phyloP scores from a whole-genome alignment of 352 stramenopile genomes.

The Phytopythium litorale region DNA sequence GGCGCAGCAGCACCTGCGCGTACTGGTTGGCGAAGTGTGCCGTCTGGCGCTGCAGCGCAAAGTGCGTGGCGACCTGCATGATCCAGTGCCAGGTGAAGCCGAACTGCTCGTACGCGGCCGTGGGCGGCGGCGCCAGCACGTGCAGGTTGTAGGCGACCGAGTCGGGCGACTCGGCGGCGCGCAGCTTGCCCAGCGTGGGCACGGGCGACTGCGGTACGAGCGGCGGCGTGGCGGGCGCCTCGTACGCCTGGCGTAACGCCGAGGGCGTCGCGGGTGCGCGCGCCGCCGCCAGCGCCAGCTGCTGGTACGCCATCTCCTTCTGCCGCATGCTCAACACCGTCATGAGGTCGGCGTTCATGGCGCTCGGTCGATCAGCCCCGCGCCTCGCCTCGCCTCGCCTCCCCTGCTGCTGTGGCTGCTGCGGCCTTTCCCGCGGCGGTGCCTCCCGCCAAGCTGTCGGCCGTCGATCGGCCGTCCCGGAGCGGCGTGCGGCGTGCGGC shows the following conservation, averaged over 20 bases:
- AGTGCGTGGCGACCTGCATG: conserved; percentile 54
- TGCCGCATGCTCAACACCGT: conserved; percentile 78
- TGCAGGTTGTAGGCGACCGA: conserved; percentile 38
- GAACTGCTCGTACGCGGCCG: conserved; percentile 60
- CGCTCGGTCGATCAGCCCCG: conserved; percentile 5
- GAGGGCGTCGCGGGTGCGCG: conserved; percentile 13
- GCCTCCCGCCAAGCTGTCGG: neutral
- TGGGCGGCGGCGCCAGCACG: conserved; percentile 19
- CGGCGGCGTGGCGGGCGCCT: conserved; percentile 8
- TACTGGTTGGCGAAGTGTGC: conserved; percentile 77
- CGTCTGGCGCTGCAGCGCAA: conserved; percentile 74
- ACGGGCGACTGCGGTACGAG: conserved; percentile 27
- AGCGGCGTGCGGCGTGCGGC: neutral
- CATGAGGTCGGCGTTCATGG: conserved; percentile 58
- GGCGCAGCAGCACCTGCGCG: conserved; percentile 64
- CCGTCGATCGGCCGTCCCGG: neutral
- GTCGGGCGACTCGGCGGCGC: conserved; percentile 31
- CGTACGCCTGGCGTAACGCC: conserved; percentile 5
- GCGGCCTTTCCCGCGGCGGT: neutral
- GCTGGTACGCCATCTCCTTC: conserved; percentile 80
- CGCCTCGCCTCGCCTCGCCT: neutral
- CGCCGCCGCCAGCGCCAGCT: conserved; percentile 34
- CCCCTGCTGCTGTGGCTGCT: too few relatives aligned
- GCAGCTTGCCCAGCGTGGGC: conserved; percentile 4
- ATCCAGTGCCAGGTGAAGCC: conserved; percentile 80